Conservation (phyloP, 179 eudicot species). For the Heliamphora pulchella region DNA sequence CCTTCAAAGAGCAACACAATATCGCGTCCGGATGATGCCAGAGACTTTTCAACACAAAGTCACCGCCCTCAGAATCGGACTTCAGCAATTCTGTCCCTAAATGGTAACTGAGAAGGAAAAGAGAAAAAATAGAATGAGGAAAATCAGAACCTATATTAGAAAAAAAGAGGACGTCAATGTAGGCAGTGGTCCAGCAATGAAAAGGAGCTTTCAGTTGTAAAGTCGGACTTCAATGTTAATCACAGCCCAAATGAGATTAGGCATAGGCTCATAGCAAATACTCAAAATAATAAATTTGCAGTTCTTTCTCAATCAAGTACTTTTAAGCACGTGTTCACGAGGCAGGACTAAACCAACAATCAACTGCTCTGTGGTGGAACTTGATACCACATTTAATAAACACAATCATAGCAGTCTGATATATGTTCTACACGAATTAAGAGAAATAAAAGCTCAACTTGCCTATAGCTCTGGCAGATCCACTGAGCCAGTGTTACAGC, state of each 20-base stretch:
- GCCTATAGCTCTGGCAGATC: conserved; percentile 96
- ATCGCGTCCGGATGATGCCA: conserved; percentile 64
- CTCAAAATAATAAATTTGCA: too few relatives aligned
- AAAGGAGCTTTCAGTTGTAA: too few relatives aligned
- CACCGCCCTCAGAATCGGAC: conserved; percentile 34
- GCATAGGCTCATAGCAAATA: too few relatives aligned
- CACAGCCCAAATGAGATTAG: background rate
- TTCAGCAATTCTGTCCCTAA: conserved; percentile 38
- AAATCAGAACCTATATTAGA: too few relatives aligned
- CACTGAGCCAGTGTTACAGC: conserved; percentile 84
- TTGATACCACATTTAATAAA: too few relatives aligned
- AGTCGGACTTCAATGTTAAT: background rate
- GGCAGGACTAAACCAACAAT: conserved; percentile 1
- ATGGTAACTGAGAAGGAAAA: conserved; percentile 34
- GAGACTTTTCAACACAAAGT: conserved; percentile 37
- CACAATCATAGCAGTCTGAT: background rate
- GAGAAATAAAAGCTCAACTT: conserved; percentile 7
- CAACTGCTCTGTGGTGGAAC: too few relatives aligned
- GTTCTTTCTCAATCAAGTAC: background rate
- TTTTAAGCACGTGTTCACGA: background rate
- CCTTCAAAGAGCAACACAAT: conserved; percentile 57
- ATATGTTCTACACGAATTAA: background rate
- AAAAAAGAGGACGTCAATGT: too few relatives aligned
- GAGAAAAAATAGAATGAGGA: background rate
- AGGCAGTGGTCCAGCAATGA: too few relatives aligned